Percentiles rank a stretch among this genome's conserved stretches.
These are phyloP conservation scores for Candida ponderosae DNA, from an alignment of 805 yeast species.

Conservation along the genomic window DNA sequence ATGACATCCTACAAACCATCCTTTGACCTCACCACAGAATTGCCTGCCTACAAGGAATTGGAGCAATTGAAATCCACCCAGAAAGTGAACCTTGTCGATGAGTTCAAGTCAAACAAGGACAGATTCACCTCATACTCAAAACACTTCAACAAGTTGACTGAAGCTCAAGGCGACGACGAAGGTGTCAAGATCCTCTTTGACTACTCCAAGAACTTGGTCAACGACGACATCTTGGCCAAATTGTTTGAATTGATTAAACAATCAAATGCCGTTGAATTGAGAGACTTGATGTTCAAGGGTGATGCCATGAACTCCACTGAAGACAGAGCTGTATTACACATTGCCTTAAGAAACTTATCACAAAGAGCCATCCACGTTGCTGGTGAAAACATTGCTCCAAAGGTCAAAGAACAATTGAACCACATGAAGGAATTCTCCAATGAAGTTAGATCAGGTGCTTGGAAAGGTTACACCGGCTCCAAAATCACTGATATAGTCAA, in stretches of 20 bases:
- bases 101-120: conserved; percentile 64
- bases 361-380: conserved; percentile 81
- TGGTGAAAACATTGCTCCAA: conserved; percentile 83
- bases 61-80: conserved; percentile 59
- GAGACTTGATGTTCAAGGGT: conserved; percentile 91
- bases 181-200: conserved; percentile 88
- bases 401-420: conserved; percentile 82
- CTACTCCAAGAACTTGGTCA: conserved; percentile 88
- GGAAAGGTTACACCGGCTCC: conserved; percentile 98
- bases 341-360: conserved; percentile 91
- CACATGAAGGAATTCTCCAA: conserved; percentile 97
- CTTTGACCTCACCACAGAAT: conserved; percentile 58
- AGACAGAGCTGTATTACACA: conserved; percentile 94
- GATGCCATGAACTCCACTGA: conserved; percentile 93
- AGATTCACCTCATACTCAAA: conserved; percentile 73
- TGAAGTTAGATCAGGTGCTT: conserved; percentile 80
- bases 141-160: conserved; percentile 46
- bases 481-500: conserved; percentile 89
- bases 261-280: conserved; percentile 76
- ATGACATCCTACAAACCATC: conserved; percentile 27
- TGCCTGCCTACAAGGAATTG: conserved; percentile 80
- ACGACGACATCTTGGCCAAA: conserved; percentile 67
- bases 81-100: conserved; percentile 55
- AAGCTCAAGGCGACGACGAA: conserved; percentile 83
- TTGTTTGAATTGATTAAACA: conserved; percentile 81